Evolutionary conservation across 1,139 yeast genomes (phyloP).

Genomic region (Kodamaea alishanica): DNA sequence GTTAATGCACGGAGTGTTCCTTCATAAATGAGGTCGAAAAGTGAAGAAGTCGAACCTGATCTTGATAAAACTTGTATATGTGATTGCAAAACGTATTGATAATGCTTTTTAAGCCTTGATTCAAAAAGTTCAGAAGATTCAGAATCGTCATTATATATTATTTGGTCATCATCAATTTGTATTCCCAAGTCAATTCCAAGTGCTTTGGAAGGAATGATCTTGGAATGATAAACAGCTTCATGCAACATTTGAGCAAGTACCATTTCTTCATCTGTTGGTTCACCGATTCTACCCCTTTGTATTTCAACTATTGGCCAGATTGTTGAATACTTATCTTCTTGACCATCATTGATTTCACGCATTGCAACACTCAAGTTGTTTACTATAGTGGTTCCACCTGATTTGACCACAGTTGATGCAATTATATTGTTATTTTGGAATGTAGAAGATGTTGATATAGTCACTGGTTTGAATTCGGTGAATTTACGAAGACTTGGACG

Average conservation of each 20-base stretch:
- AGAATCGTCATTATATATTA: conserved; percentile 5
- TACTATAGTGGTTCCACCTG: conserved; percentile 73
- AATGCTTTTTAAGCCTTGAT: conserved; percentile 17
- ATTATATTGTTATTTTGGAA: conserved; percentile 41
- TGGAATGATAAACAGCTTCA: conserved; percentile 55
- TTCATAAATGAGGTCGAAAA: conserved; percentile 74
- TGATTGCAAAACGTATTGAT: conserved; percentile 66
- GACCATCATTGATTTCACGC: conserved; percentile 33
- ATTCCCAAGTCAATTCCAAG: conserved; percentile 51
- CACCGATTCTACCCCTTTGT: conserved; percentile 69
- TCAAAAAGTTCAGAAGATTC: conserved; percentile 28
- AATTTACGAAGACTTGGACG: conserved; percentile 72
- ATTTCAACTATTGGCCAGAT: conserved; percentile 81
- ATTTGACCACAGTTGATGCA: conserved; percentile 69
- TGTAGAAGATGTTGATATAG: conserved; percentile 39
- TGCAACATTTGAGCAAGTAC: conserved; percentile 65
- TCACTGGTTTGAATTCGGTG: conserved; percentile 65
- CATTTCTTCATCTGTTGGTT: conserved; percentile 92
- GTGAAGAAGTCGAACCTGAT: conserved; percentile 56
- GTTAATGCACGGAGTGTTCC: conserved; percentile 63
- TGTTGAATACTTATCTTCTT: conserved; percentile 31
- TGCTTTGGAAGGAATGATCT: conserved; percentile 44
- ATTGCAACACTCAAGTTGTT: conserved; percentile 75
- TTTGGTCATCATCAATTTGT: conserved; percentile 38
- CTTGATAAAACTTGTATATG: conserved; percentile 76